phyloP scores from a whole-genome alignment of 148 eudicot genomes.

The Rhododendron simsii region DNA sequence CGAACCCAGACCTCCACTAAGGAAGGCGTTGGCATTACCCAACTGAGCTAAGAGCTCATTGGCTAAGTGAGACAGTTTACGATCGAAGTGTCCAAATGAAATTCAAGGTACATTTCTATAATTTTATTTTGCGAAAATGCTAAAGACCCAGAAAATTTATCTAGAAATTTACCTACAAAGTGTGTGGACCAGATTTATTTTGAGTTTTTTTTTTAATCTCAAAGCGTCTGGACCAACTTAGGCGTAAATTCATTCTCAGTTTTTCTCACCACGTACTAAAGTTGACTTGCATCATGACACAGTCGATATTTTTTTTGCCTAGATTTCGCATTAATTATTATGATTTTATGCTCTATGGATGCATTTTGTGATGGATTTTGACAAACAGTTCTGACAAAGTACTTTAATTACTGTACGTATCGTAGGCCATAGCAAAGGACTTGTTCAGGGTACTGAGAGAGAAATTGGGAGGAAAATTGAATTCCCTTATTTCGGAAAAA shows the following conservation, averaged over 20 bases:
- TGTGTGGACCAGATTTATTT: not conserved
- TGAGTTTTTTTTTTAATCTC: not conserved
- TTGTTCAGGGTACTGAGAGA: constrained; percentile 56
- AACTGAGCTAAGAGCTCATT: too few relatives aligned
- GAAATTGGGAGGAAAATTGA: constrained; percentile 38
- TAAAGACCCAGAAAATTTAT: not conserved
- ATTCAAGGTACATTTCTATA: not conserved
- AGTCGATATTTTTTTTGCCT: not conserved
- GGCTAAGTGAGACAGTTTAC: not conserved
- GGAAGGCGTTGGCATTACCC: too few relatives aligned
- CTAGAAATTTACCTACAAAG: not conserved
- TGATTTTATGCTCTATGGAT: not conserved
- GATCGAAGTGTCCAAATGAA: not conserved
- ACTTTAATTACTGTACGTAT: not conserved
- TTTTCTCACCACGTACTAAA: not conserved
- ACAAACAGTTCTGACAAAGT: not conserved
- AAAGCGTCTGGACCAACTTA: too few relatives aligned
- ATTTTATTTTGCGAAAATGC: not conserved
- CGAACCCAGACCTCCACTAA: too few relatives aligned
- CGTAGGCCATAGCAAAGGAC: constrained; percentile 53
- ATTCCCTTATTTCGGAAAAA: constrained; percentile 44
- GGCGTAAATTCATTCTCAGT: too few relatives aligned
- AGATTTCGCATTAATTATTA: not conserved
- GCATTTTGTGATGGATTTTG: not conserved
- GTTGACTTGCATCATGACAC: not conserved